phyloP scores from a whole-genome alignment of 306 rosid species.

The Vigna unguiculata region DNA sequence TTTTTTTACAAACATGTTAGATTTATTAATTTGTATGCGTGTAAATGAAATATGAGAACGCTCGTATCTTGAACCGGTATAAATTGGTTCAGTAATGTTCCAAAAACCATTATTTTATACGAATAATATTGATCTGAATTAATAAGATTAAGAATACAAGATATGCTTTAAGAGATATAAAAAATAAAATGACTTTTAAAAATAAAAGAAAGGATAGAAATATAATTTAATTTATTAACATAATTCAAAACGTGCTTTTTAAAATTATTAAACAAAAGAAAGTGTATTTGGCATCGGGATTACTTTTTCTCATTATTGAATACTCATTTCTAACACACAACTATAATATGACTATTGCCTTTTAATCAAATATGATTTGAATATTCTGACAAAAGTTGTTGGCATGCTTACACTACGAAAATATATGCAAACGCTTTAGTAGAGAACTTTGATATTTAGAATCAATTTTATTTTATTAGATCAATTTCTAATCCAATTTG shows the following conservation, averaged over 20 bases:
- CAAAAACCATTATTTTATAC: no score
- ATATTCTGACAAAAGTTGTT: not conserved
- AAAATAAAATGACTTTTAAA: no score
- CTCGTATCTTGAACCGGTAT: no score
- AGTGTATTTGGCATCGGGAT: not conserved
- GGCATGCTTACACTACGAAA: not conserved
- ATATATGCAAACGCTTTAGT: not conserved
- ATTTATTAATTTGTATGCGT: no score
- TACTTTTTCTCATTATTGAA: not conserved
- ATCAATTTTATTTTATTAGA: not conserved
- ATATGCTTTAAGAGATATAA: no score
- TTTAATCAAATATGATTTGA: not conserved
- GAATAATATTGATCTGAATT: no score
- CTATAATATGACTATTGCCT: not conserved
- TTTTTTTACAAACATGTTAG: no score
- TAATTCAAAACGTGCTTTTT: not conserved
- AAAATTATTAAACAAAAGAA: not conserved
- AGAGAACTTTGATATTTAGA: not conserved
- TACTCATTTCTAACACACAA: not conserved
- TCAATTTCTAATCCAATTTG: not conserved
- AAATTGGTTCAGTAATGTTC: no score
- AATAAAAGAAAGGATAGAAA: no score
- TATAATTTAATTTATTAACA: no score
- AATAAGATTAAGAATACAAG: no score
- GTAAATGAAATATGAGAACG: no score